Percentiles rank a stretch among this genome's conserved stretches.
phyloP scores from a whole-genome alignment of 345 rosid species.

The Durio zibethinus region DNA sequence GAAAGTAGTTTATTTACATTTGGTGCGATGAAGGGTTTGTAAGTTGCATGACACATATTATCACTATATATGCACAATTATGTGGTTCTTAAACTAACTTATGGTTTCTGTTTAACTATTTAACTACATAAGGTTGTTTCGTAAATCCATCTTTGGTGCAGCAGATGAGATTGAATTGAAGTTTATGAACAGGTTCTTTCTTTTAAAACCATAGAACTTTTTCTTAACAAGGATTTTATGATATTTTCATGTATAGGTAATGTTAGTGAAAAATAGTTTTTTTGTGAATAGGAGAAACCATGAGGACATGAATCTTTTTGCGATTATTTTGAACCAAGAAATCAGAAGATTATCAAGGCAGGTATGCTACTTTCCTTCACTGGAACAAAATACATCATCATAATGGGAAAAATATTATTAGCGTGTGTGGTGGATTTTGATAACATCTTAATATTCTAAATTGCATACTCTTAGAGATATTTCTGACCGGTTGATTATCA shows the following conservation, averaged over 20 bases:
- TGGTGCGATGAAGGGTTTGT: not conserved
- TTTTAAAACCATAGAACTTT: not conserved
- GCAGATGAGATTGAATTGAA: slow-evolving; percentile 95
- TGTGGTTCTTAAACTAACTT: slow-evolving; percentile 9
- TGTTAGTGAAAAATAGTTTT: slow-evolving; percentile 16
- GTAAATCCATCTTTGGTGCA: slow-evolving; percentile 87
- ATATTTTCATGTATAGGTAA: slow-evolving; percentile 4
- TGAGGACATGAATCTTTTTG: slow-evolving; percentile 83
- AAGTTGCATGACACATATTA: not conserved
- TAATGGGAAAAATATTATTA: not conserved
- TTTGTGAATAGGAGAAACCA: slow-evolving; percentile 61
- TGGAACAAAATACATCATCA: not conserved
- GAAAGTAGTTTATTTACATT: not conserved
- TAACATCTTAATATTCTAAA: not conserved
- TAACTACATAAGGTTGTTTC: slow-evolving; percentile 63
- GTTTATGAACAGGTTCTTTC: slow-evolving; percentile 83
- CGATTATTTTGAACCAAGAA: slow-evolving; percentile 92
- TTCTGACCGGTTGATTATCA: not conserved
- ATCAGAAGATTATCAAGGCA: slow-evolving; percentile 81
- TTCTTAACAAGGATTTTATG: not conserved
- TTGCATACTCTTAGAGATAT: not conserved
- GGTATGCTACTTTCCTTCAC: slow-evolving; percentile 31
- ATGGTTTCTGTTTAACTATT: not conserved
- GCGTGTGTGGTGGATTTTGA: not conserved
- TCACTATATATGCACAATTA: not conserved